Conservation (phyloP, 371 early-diverging fungal species). For the Mucor piriformis region DNA sequence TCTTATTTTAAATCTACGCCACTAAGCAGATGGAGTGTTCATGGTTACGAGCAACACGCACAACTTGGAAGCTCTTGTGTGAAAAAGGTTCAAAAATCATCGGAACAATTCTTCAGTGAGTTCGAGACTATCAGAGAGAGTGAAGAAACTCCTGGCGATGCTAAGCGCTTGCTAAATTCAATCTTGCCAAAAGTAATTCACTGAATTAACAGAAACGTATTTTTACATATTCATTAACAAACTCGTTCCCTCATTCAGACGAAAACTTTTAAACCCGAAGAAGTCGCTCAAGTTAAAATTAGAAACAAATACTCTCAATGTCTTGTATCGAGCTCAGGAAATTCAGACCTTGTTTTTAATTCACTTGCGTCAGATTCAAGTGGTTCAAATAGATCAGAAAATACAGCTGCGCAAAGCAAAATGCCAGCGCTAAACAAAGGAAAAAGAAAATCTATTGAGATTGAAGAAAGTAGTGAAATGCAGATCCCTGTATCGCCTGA, state of each 20-base stretch:
- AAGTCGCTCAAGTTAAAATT: slow-evolving; percentile 17
- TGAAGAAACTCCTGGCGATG: too few species aligned
- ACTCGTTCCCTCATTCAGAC: slow-evolving; percentile 18
- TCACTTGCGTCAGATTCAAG: slow-evolving; percentile 21
- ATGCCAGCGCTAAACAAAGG: slow-evolving; percentile 7
- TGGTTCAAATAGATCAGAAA: slow-evolving; percentile 17
- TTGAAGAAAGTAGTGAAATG: slow-evolving; percentile 18
- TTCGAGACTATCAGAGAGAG: too few species aligned
- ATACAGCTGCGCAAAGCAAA: slow-evolving; percentile 9
- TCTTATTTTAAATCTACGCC: slow-evolving; percentile 21
- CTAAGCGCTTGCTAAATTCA: too few species aligned
- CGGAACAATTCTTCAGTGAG: too few species aligned
- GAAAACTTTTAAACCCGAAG: slow-evolving; percentile 19
- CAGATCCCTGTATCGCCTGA: slow-evolving; percentile 19
- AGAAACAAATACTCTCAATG: slow-evolving; percentile 22
- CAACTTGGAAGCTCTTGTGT: slow-evolving; percentile 16
- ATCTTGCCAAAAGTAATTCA: slow-evolving; percentile 1
- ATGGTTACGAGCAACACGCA: slow-evolving; percentile 15
- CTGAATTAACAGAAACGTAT: background rate
- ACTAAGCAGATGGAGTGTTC: slow-evolving; percentile 15
- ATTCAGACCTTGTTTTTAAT: slow-evolving; percentile 21
- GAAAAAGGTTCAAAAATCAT: slow-evolving; percentile 15
- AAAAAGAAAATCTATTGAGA: slow-evolving; percentile 18
- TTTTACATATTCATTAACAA: slow-evolving; percentile 19
- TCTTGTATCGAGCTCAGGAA: slow-evolving; percentile 26